phyloP scores from a whole-genome alignment of 2,329 filamentous ascomycete species.

The Cytospora piceicola region DNA sequence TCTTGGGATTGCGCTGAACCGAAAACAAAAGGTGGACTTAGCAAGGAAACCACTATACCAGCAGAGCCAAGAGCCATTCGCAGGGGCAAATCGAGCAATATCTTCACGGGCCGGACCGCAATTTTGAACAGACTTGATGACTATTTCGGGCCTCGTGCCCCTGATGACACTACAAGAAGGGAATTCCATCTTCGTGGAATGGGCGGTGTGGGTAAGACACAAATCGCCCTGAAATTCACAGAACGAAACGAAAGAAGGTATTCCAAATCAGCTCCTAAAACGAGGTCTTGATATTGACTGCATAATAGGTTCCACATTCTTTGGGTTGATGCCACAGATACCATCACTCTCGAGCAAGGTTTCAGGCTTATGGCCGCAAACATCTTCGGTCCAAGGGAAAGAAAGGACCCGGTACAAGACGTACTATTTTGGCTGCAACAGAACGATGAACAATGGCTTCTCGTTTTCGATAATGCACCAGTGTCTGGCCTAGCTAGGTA shows the following conservation, averaged over 20 bases:
- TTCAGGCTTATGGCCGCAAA: conserved; percentile 31
- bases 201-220: conserved; percentile 40
- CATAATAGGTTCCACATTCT: conserved; percentile 9
- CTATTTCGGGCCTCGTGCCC: conserved; percentile 26
- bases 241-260: too few species aligned
- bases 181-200: conserved; percentile 38
- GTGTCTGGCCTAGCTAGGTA: conserved; percentile 22
- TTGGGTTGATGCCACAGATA: conserved; percentile 38
- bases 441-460: conserved; percentile 36
- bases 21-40: conserved; percentile 22
- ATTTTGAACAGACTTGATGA: conserved; percentile 34
- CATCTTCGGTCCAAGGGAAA: conserved; percentile 16
- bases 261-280: too few species aligned
- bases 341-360: conserved; percentile 34
- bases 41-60: conserved; percentile 31
- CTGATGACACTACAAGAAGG: conserved; percentile 19
- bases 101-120: conserved; percentile 37
- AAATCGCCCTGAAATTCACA: conserved; percentile 38
- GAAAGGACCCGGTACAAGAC: conserved; percentile 7
- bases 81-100: conserved; percentile 29
- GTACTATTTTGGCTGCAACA: conserved; percentile 33
- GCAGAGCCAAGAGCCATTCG: conserved; percentile 11
- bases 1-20: too few species aligned
- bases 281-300: not conserved
- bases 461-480: conserved; percentile 40